Base-by-base conservation (phyloP, 164 flowering plant species). In the Santalum album region DNA sequence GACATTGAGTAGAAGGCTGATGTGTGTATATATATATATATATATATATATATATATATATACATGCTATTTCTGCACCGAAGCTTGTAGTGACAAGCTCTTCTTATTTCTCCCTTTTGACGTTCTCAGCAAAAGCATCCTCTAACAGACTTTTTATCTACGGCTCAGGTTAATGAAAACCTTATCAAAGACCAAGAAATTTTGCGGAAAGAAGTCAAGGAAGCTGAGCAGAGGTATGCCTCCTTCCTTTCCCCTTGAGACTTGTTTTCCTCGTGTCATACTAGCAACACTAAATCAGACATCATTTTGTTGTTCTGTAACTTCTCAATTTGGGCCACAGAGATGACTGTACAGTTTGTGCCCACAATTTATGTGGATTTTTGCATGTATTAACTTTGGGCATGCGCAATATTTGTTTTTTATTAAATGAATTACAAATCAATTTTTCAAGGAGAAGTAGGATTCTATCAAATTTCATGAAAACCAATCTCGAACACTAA, bases 171-270 rank as follows among this genome's bases (percentile, higher is more conserved):
- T 36, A 86, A 92, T 72, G 66, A 75, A 49, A 71, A 61, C 27
- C 91, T 92, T 60, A 66, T 76, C 51, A 83, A 76, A 69, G 67
- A 75, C 47, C 98, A 92, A 72, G 85, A 86, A 34, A 18, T 61
- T 23, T 70, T 60, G 72, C 69, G 75, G 61, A 65, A 62, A 25
- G 70, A 63, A 55, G 68, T 61, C 25, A 76, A 76, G 69, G 94
- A 86, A 76, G 66, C 75, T 51, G 87, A 81, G 63, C 86, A 83
- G 54, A 86, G 96, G 86, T 83, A 64, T 25, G 20, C 14, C 25
- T 7, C 54, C 42, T 54, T 38, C 23, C 65, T 63, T 61, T 10
- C 14, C 4, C 3, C 3, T 38, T 2, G 4, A 38, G 42, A 10
- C 14, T 9, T 14, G 16, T 38, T 38, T 38, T 38, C 42, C 14